Evolutionary conservation across 23 red algal species (phyloP), one percentile per base, ranked within the genome.

Genomic region (Cyanidioschyzon merolae): DNA sequence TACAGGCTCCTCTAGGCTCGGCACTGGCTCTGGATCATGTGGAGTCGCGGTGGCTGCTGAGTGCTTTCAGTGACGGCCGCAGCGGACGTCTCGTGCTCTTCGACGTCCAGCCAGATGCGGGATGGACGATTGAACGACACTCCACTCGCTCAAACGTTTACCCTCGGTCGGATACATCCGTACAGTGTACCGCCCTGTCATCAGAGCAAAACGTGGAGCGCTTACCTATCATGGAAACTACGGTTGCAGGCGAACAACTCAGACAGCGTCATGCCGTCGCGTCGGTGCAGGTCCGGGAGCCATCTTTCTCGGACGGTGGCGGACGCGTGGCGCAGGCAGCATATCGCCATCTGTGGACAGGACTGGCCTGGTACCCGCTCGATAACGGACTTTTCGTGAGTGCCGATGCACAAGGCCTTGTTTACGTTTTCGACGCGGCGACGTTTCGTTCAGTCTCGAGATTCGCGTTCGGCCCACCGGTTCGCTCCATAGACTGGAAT

Each of bases 341-440:
- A 54, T 15, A 54, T 54, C 45, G 45, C 21, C 12, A 54, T 54
- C 45, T 54, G 12, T 71, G 63, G 2, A 71, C 63, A 25, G 32
- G 16, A 7, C 32, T 71, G 16, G 63, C 32, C 7, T 71, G 63
- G 63, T 71, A 71, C 30, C 63, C 63, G 63, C 63, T 71, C n/a
- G 63, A 71, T 35, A 71, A 71, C 30, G 63, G 63, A 7, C 21
- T 71, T 15, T 71, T 71, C 63, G 63, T 71, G 63, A 35, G n/a
- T 35, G 63, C n/a, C 7, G 3, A 32, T 35, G 63, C 63, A 7
- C n/a, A 71, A 7, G 63, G 63, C 7, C 7, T 25, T 7, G 63
- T 71, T 3, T 7, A 32, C 7, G 29, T 71, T 7, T 71, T 32
- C 63, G 63, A 71, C 30, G 63, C 63, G 12, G 29, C 63, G 29